Evolutionary conservation across 257 asterid species (phyloP).

Genomic region (Solanum rostratum): DNA sequence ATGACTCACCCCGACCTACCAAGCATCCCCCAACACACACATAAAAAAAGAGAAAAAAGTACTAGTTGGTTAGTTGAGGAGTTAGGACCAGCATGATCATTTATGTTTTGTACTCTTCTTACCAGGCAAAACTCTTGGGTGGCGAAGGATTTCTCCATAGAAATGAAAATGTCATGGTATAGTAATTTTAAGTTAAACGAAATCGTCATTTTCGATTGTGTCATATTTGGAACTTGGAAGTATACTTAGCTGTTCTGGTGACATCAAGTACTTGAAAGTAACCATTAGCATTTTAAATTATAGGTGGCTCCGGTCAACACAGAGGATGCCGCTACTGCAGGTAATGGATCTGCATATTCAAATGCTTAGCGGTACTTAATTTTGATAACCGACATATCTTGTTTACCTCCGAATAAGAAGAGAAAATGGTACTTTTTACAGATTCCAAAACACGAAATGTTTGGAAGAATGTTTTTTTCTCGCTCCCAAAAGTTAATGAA

Average conservation of each 20-base stretch:
- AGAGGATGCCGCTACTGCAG: constrained; percentile 11
- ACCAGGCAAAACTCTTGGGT: constrained; percentile 38
- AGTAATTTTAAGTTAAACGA: no score
- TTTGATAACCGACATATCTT: not conserved
- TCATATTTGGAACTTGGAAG: not conserved
- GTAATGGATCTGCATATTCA: not conserved
- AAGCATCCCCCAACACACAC: no score
- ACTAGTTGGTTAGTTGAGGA: not conserved
- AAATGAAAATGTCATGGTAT: constrained; percentile 26
- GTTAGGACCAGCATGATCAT: not conserved
- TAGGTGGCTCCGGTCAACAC: constrained; percentile 6
- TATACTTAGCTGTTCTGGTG: not conserved
- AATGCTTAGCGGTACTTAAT: not conserved
- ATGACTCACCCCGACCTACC: no score
- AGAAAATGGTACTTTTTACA: no score
- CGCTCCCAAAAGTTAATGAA: no score
- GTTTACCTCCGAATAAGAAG: no score
- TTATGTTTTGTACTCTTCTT: not conserved
- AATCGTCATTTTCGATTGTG: not conserved
- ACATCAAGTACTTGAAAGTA: not conserved
- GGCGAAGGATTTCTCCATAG: constrained; percentile 2
- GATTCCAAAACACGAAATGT: no score
- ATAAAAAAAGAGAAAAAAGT: no score
- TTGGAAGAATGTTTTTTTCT: no score
- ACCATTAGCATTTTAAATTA: not conserved